Conservation (phyloP, 306 rosid genomes). For the Pachyrhizus erosus region DNA sequence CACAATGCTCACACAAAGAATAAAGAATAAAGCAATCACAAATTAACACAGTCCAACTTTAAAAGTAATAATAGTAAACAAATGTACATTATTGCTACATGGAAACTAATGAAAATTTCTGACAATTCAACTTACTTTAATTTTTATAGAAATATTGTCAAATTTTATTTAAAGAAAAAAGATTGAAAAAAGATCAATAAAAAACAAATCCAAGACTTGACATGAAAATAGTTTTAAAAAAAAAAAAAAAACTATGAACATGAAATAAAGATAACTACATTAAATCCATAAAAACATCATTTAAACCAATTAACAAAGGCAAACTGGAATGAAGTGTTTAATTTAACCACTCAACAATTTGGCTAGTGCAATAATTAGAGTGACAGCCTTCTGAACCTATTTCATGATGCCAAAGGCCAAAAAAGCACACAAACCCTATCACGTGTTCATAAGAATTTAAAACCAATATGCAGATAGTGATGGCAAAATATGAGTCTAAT, state of each 20-base stretch:
- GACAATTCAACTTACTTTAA: background rate
- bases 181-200: background rate
- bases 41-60: background rate
- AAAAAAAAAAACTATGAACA: conserved; percentile 20
- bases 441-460: conserved; percentile 10
- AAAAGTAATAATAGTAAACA: conserved; percentile 12
- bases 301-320: conserved; percentile 1
- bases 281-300: conserved; percentile 18
- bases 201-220: conserved; percentile 21
- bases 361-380: conserved; percentile 16
- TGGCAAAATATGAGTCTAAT: conserved; percentile 30
- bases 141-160: conserved; percentile 13
- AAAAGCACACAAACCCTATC: conserved; percentile 20
- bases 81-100: conserved; percentile 1
- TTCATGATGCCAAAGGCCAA: conserved; percentile 17
- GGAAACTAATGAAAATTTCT: conserved; percentile 4
- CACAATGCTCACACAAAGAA: conserved; percentile 16
- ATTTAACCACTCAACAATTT: conserved; percentile 25
- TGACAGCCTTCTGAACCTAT: conserved; percentile 22
- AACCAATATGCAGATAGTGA: conserved; percentile 15
- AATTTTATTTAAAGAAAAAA: background rate
- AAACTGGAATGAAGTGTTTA: conserved; percentile 28
- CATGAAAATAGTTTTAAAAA: conserved; percentile 25
- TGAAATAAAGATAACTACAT: conserved; percentile 10
- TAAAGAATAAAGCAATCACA: conserved; percentile 25